A percentile compares a stretch with the other conserved stretches of the same genome.
Conservation (phyloP, 2,329 filamentous ascomycete genomes). For the Penicillium expansum region DNA sequence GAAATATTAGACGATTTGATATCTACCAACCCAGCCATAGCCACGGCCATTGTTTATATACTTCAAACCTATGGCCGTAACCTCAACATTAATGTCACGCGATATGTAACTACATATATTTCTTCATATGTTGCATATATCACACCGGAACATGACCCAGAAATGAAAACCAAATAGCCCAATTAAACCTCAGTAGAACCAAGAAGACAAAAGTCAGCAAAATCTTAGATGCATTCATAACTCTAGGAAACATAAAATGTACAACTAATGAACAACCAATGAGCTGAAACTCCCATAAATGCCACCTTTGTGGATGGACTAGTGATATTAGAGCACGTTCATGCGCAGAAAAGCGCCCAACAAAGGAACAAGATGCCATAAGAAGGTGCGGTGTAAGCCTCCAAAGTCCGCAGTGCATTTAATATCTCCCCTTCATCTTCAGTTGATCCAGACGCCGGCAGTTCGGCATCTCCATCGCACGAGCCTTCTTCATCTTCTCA, state of each 20-base stretch:
- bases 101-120: background rate
- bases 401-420: background rate
- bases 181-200: no score
- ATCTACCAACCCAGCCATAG: background rate
- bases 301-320: background rate
- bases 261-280: constrained; percentile 6
- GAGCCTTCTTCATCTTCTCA: constrained; percentile 72
- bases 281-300: constrained; percentile 1
- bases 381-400: background rate
- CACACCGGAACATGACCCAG: background rate
- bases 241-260: constrained; percentile 9
- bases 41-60: background rate
- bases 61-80: background rate
- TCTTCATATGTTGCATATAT: background rate
- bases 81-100: background rate
- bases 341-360: background rate
- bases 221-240: constrained; percentile 12
- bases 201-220: background rate
- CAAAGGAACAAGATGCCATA: background rate
- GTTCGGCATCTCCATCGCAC: constrained; percentile 58
- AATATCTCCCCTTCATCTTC: constrained; percentile 34
- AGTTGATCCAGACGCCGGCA: constrained; percentile 57
- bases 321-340: constrained; percentile 5
- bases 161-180: background rate
- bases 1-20: background rate